Conservation (phyloP, 805 yeast species). For the Saccharomycopsis selenospora region DNA sequence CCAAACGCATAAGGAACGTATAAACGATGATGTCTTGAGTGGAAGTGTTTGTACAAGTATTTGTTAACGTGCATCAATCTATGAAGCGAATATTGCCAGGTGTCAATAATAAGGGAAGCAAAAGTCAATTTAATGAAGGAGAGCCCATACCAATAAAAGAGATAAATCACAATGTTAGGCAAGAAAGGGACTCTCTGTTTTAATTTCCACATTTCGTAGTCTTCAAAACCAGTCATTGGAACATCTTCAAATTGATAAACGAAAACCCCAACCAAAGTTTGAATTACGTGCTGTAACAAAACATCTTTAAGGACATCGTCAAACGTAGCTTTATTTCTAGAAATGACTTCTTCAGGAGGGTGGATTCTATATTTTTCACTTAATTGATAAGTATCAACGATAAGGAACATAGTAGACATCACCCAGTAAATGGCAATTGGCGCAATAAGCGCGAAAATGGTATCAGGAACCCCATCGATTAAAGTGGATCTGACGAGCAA, state of each 20-base stretch:
- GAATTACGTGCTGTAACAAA: constrained; percentile 75
- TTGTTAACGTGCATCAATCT: constrained; percentile 81
- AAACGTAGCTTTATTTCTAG: constrained; percentile 68
- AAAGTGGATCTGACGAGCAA: constrained; percentile 35
- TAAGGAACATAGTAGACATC: constrained; percentile 63
- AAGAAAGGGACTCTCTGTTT: constrained; percentile 34
- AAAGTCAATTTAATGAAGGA: constrained; percentile 47
- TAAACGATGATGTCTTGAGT: constrained; percentile 88
- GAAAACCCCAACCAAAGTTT: constrained; percentile 59
- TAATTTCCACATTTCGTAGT: constrained; percentile 39
- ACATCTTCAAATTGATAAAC: constrained; percentile 50
- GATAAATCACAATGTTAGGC: constrained; percentile 43
- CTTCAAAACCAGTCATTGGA: constrained; percentile 47
- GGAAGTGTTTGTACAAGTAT: constrained; percentile 69
- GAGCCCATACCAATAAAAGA: constrained; percentile 55
- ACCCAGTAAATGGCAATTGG: constrained; percentile 86
- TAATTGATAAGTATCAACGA: constrained; percentile 64
- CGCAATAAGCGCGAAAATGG: constrained; percentile 56
- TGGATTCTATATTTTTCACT: constrained; percentile 86
- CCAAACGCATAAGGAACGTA: constrained; percentile 97
- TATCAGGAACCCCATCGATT: constrained; percentile 62
- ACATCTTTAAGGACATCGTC: constrained; percentile 75
- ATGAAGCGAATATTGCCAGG: constrained; percentile 94
- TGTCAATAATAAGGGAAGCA: constrained; percentile 74
- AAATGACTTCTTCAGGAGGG: constrained; percentile 75